Evolutionary conservation across 441 rosid species (phyloP), one percentile per base, ranked within the genome.

Genomic region (Gossypium schwendimanii): DNA sequence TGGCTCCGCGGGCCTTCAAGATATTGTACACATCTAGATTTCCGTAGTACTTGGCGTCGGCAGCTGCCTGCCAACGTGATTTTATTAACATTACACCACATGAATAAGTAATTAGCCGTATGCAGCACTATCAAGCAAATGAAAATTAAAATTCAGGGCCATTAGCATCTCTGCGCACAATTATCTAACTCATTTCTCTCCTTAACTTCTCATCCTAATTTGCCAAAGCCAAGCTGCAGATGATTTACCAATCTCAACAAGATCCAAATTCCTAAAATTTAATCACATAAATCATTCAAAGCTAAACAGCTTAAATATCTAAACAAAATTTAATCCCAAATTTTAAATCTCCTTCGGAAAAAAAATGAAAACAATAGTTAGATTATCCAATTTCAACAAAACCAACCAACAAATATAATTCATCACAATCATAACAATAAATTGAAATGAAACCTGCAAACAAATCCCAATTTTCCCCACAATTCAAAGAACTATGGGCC

Each of bases 31-130:
- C 79, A 3, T 94, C 97, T 0, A 84, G 65, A 81, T 94, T 89
- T 66, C 98, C 97, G 10, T 94, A 94, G 81, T 85, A 86, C 76
- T 87, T 92, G 1, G 97, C 96, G 81, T 94, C 97, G 45, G 89
- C 97, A 80, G 93, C 93, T 53, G 97, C 97, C 98, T 94, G 92
- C 77, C 33, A 53, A 62, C 12, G 11, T 5, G 24, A 23, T 12
- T 44, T 58, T n/a, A 41, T 33, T 11, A 17, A 7, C 58, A 67
- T 14, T 68, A 44, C 61, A 15, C 2, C 4, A 15, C 17, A 26
- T 68, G 61, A 68, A 15, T 9, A 28, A 17, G 11, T 68, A 28
- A 15, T 15, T 15, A 5, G 17, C 11, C 10, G 17, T 50, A 28
- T 28, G 61, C 28, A 68, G 72, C 2, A 21, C 3, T 44, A 31